Evolutionary conservation across 148 eudicot species (phyloP), one percentile per base, ranked within the genome.

Genomic region (Tetragonia tetragonoides): DNA sequence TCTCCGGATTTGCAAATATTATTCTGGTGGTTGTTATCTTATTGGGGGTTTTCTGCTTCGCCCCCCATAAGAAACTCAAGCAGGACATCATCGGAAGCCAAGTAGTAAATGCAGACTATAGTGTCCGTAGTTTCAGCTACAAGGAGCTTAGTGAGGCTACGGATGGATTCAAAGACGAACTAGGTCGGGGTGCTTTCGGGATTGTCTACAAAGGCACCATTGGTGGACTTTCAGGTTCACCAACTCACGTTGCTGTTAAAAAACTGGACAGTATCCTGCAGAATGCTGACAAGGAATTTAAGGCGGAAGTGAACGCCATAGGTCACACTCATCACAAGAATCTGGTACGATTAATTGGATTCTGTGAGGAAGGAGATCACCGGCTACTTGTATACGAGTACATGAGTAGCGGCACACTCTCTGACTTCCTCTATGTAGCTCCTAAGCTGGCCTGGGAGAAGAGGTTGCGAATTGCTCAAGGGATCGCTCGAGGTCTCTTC

Each of bases 131-230:
- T 72, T 85, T 85, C 51, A 85, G 68, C 62, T 85, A 85, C 62
- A 60, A 21, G 47, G 82, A 81, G 65, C 80, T 85, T 39, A 21
- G 41, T 42, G 80, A 63, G 17, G 84, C 87, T 17, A 81, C 82
- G 51, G 20, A 72, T 7, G 77, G 74, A 21, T 85, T 85, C 82
- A 81, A 59, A 47, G 82, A 85, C 56, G 77, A 71, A 51, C 38
- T 85, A 42, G 87, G 85, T 1, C n/a, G 40, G 17, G 85, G 83
- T 3, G 87, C 87, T 61, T 85, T 64, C 75, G 85, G 83, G 8
- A 66, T 79, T 37, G 84, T 84, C 2, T 84, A 81, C 75, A 84
- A 81, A 62, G 87, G 87, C 9, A 12, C 79, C 1, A 23, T 81
- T 24, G 56, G 44, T 53, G 80, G 76, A 57, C 12, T 6, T 17